Evolutionary conservation across 1,284 basidiomycete genomes (phyloP).

Genomic region (Rhodofomes roseus): DNA sequence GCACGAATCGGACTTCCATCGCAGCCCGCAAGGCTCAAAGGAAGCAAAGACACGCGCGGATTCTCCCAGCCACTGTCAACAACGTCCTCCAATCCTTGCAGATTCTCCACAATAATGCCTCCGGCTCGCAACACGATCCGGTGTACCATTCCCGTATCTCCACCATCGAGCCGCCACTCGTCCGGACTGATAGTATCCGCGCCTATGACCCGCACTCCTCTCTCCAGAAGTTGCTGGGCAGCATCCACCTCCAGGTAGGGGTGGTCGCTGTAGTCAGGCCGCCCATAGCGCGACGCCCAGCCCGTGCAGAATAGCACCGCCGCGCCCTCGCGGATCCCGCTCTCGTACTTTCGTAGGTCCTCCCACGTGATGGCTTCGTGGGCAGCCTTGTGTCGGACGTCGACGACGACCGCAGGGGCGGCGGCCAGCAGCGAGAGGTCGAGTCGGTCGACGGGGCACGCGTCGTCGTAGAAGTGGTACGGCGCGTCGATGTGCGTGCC

Average conservation of each 20-base stretch:
- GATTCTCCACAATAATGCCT: slow-evolving; percentile 64
- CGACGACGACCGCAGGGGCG: slow-evolving; percentile 45
- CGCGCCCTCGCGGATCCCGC: slow-evolving; percentile 29
- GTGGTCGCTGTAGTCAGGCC: slow-evolving; percentile 48
- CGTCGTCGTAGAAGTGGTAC: slow-evolving; percentile 56
- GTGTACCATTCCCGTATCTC: slow-evolving; percentile 46
- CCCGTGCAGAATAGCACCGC: slow-evolving; percentile 55
- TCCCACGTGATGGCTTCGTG: slow-evolving; percentile 20
- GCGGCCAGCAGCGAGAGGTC: slow-evolving; percentile 47
- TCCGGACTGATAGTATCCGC: slow-evolving; percentile 66
- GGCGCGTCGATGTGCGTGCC: slow-evolving; percentile 75
- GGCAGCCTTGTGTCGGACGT: slow-evolving; percentile 13
- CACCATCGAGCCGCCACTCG: slow-evolving; percentile 40
- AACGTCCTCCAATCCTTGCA: slow-evolving; percentile 45
- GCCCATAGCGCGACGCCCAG: slow-evolving; percentile 55
- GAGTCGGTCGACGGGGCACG: slow-evolving; percentile 51
- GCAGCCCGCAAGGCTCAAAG: slow-evolving; percentile 48
- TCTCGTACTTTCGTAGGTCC: slow-evolving; percentile 13
- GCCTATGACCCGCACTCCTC: slow-evolving; percentile 54
- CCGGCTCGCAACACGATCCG: slow-evolving; percentile 52
- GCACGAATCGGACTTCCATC: slow-evolving; percentile 70
- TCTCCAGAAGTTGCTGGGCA: slow-evolving; percentile 43
- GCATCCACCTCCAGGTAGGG: slow-evolving; percentile 56
- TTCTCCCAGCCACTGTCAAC: slow-evolving; percentile 24
- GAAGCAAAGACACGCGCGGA: slow-evolving; percentile 51